Conservation (phyloP, 345 rosid species). For the Syzygium aromaticum region DNA sequence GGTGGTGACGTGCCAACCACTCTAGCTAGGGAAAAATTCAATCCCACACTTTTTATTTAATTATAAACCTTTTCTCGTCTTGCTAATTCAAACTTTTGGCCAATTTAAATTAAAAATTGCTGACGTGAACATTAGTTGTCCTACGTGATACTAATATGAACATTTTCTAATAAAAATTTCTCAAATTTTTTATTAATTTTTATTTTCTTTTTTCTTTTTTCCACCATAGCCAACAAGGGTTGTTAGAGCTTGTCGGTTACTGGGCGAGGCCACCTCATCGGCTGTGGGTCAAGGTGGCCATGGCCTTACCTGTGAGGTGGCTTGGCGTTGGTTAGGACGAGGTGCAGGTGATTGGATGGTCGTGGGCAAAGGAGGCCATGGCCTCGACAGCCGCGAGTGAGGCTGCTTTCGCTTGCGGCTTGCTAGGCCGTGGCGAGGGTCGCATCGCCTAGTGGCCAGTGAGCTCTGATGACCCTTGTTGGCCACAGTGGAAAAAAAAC, state of each 20-base stretch:
- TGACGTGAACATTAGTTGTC: neutral
- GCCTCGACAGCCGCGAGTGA: too few relatives aligned
- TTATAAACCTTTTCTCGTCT: too few relatives aligned
- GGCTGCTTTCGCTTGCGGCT: too few relatives aligned
- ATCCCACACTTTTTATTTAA: neutral
- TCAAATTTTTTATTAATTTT: neutral
- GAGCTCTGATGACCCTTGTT: too few relatives aligned
- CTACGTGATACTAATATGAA: accelerated
- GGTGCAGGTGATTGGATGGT: too few relatives aligned
- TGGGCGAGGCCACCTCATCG: neutral
- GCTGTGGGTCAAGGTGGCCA: too few relatives aligned
- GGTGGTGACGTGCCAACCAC: neutral
- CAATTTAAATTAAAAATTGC: accelerated
- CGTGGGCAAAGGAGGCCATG: too few relatives aligned
- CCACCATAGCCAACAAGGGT: neutral
- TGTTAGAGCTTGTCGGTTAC: neutral
- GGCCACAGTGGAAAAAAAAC: too few relatives aligned
- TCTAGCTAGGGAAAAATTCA: neutral
- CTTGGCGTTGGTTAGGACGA: too few relatives aligned
- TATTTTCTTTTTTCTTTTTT: neutral
- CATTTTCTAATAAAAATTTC: neutral
- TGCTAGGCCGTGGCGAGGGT: too few relatives aligned
- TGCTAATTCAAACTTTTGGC: accelerated
- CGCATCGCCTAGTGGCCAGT: too few relatives aligned
- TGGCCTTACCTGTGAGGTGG: too few relatives aligned